phyloP scores from a whole-genome alignment of 208 protist species.

The Trypanosomatidae sp. region DNA sequence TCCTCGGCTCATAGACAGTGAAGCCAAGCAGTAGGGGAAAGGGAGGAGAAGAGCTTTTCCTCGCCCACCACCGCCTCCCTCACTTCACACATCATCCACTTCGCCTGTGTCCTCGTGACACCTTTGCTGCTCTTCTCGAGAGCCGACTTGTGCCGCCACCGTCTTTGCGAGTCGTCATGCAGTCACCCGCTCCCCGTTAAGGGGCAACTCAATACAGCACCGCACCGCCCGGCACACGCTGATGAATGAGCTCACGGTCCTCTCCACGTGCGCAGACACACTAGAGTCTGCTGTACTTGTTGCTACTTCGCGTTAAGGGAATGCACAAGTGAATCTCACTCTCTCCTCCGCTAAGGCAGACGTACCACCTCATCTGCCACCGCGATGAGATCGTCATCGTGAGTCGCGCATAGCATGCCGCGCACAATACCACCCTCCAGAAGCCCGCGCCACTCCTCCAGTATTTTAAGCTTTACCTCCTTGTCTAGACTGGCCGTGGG shows the following conservation, averaged over 20 bases:
- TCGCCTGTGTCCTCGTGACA: background rate
- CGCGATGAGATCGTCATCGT: constrained; percentile 58
- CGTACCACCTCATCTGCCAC: constrained; percentile 56
- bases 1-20: background rate
- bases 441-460: constrained; percentile 48
- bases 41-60: background rate
- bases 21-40: background rate
- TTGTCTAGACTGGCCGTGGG: constrained; percentile 68
- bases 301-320: background rate
- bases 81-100: background rate
- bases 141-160: background rate
- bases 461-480: constrained; percentile 41
- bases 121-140: background rate
- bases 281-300: background rate
- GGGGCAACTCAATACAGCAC: background rate
- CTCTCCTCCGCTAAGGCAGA: constrained; percentile 8
- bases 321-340: background rate
- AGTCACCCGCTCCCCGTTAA: background rate
- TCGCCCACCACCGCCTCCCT: background rate
- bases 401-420: constrained; percentile 65
- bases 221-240: too few relatives aligned
- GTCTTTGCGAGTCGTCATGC: background rate
- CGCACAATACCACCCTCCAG: constrained; percentile 35
- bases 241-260: too few relatives aligned
- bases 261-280: too few relatives aligned